Percentiles rank a stretch among this genome's conserved stretches.
These are phyloP conservation scores for Neopestalotiopsis sp. DNA, from an alignment of 2,329 filamentous ascomycete genomes.

Conservation along the genomic window DNA sequence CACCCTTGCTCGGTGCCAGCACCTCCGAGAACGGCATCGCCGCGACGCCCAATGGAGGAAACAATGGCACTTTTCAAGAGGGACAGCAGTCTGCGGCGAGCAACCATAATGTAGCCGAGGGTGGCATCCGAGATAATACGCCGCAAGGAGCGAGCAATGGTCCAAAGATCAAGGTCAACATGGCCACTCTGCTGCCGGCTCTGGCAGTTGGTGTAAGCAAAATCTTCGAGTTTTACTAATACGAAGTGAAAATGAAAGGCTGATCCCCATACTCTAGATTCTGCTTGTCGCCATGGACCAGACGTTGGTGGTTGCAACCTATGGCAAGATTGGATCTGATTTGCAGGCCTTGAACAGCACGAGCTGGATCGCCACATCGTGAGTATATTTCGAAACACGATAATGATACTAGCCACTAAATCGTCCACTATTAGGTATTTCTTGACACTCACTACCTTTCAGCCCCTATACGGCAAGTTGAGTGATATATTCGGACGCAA, in stretches of 20 bases:
- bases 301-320: conserved; percentile 79
- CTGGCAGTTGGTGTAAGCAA: conserved; percentile 33
- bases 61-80: conserved; percentile 26
- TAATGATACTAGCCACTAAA: background rate
- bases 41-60: conserved; percentile 22
- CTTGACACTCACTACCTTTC: conserved; percentile 34
- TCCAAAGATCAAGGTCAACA: conserved; percentile 31
- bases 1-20: conserved; percentile 30
- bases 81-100: conserved; percentile 27
- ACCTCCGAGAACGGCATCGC: conserved; percentile 21
- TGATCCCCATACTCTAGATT: conserved; percentile 51
- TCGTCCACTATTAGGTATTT: background rate
- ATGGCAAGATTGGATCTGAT: conserved; percentile 78
- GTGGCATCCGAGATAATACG: background rate
- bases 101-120: conserved; percentile 30
- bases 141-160: conserved; percentile 25
- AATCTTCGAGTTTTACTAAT: background rate
- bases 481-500: conserved; percentile 68
- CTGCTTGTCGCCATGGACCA: conserved; percentile 78
- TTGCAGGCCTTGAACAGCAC: conserved; percentile 76
- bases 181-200: conserved; percentile 33
- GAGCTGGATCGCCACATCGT: conserved; percentile 69
- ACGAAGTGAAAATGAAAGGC: background rate
- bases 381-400: conserved; percentile 38
- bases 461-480: conserved; percentile 69